A percentile compares a stretch with the other conserved stretches of the same genome.
phyloP scores from a whole-genome alignment of 441 rosid species.

The Mallotus repandus region DNA sequence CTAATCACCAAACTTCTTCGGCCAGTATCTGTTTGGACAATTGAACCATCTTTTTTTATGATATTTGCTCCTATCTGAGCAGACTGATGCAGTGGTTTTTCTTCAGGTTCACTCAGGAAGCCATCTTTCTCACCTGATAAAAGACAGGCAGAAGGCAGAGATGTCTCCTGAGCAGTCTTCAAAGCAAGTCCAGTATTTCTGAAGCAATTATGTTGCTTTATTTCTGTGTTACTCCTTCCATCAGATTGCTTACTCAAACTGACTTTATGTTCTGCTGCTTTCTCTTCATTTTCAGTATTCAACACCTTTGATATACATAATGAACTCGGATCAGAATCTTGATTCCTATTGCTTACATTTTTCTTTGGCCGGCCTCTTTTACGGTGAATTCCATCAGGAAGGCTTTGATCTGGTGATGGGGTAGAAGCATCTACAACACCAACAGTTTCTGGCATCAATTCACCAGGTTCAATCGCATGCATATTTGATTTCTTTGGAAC shows the following conservation, averaged over 20 bases:
- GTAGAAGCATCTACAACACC: constrained; percentile 29
- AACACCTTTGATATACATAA: constrained; percentile 19
- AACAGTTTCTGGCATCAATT: constrained; percentile 26
- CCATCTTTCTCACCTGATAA: constrained; percentile 27
- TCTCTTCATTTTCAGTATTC: constrained; percentile 24
- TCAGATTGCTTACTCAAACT: constrained; percentile 32
- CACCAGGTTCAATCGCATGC: constrained; percentile 10
- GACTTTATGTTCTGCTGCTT: constrained; percentile 26
- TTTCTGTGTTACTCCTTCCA: constrained; percentile 31
- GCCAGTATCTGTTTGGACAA: constrained; percentile 24
- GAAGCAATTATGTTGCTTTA: constrained; percentile 29
- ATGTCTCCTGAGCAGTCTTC: constrained; percentile 26
- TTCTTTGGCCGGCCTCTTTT: constrained; percentile 39
- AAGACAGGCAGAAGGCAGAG: constrained; percentile 10
- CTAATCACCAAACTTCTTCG: constrained; percentile 23
- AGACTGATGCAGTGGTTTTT: constrained; percentile 24
- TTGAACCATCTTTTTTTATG: constrained; percentile 20
- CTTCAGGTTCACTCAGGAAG: constrained; percentile 27
- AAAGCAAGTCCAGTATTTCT: constrained; percentile 26
- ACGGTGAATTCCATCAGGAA: constrained; percentile 27
- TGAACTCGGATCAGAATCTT: constrained; percentile 24
- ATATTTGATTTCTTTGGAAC: constrained; percentile 34
- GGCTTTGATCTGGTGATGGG: constrained; percentile 27
- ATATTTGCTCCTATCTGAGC: constrained; percentile 23
- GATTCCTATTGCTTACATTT: constrained; percentile 21